Conservation (phyloP, 257 asterid species). For the Coffea canephora region DNA sequence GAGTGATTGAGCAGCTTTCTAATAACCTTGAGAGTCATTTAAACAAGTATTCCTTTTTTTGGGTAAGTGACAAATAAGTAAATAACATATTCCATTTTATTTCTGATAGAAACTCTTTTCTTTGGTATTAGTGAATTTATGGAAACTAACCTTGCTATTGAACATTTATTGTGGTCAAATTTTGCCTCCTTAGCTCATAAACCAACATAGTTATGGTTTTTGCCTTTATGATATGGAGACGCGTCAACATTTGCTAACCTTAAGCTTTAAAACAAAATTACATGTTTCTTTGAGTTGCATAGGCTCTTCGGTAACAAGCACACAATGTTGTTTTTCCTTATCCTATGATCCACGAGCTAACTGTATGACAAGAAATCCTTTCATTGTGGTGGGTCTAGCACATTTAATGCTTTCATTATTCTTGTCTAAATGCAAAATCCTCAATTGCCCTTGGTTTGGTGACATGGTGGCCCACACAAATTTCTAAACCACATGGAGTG, state of each 20-base stretch:
- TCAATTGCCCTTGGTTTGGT: too few relatives aligned
- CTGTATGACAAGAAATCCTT: too few relatives aligned
- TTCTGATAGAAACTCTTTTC: background rate
- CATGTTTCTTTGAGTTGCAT: background rate
- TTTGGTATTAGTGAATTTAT: background rate
- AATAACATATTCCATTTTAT: too few relatives aligned
- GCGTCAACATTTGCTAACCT: background rate
- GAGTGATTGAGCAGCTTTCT: background rate
- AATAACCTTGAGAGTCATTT: background rate
- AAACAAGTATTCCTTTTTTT: background rate
- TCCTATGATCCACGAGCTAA: too few relatives aligned
- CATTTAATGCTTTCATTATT: too few relatives aligned
- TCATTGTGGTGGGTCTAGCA: too few relatives aligned
- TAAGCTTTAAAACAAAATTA: background rate
- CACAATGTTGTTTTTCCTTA: background rate
- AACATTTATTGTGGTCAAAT: background rate
- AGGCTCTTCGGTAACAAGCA: background rate
- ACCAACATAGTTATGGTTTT: background rate
- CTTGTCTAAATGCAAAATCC: too few relatives aligned
- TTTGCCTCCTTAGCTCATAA: background rate
- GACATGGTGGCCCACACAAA: too few relatives aligned
- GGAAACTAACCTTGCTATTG: background rate
- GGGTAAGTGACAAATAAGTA: too few relatives aligned
- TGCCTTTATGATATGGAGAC: background rate
- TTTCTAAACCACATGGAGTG: too few relatives aligned